phyloP scores from a whole-genome alignment of 2,329 filamentous ascomycete species.

The Cladophialophora chaetospira region DNA sequence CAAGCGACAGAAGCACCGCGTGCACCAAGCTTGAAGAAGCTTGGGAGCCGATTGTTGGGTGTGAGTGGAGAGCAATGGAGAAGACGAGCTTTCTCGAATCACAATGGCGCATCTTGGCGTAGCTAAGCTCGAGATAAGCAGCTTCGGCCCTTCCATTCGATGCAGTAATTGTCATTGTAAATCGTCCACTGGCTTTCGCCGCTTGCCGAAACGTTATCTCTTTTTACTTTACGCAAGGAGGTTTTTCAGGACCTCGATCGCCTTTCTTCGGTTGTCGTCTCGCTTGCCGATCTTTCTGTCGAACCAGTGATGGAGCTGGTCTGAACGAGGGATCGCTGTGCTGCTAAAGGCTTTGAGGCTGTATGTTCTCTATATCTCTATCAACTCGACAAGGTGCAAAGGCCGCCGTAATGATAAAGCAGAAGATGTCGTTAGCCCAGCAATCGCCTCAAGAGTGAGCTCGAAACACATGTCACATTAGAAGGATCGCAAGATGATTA shows the following conservation, averaged over 20 bases:
- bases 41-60: background rate
- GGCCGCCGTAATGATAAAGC: too few species aligned
- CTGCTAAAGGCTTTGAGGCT: too few species aligned
- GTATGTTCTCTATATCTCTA: too few species aligned
- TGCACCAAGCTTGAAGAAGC: slow-evolving; percentile 8
- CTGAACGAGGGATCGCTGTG: too few species aligned
- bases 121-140: slow-evolving; percentile 2
- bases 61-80: background rate
- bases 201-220: slow-evolving; percentile 1
- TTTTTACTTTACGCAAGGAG: too few species aligned
- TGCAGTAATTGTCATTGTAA: slow-evolving; percentile 6
- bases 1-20: slow-evolving; percentile 4
- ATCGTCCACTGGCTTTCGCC: slow-evolving; percentile 5
- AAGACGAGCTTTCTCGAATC: background rate
- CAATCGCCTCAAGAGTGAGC: too few species aligned
- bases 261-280: background rate
- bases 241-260: background rate
- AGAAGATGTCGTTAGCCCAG: too few species aligned
- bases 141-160: slow-evolving; percentile 7
- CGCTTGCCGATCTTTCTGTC: background rate
- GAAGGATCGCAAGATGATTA: slow-evolving; percentile 2
- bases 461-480: too few species aligned
- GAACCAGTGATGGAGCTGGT: too few species aligned
- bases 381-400: too few species aligned
- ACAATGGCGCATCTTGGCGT: background rate